phyloP scores from a whole-genome alignment of 1,284 basidiomycete species.

The Heterobasidion parviporum region DNA sequence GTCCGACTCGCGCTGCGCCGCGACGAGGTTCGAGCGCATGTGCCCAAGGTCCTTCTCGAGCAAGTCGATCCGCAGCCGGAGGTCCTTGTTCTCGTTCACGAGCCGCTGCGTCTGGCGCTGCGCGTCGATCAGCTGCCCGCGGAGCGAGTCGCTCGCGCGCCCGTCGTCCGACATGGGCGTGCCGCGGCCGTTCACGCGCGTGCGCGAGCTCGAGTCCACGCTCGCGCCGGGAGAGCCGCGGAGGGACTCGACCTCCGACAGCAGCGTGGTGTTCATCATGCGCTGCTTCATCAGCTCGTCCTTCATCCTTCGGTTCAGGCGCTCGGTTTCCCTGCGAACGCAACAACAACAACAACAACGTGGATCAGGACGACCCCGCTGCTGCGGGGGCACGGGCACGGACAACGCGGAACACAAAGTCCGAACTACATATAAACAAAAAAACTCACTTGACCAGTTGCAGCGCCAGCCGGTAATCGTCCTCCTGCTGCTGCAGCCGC shows the following conservation, averaged over 20 bases:
- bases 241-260: slow-evolving; percentile 68
- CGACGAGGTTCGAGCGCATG: slow-evolving; percentile 66
- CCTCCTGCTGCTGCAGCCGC: slow-evolving; percentile 80
- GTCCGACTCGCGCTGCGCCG: slow-evolving; percentile 68
- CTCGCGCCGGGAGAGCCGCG: slow-evolving; percentile 42
- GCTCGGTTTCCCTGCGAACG: slow-evolving; percentile 83
- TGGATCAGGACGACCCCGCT: neutral
- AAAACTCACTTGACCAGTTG: slow-evolving; percentile 80
- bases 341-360: neutral
- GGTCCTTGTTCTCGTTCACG: slow-evolving; percentile 65
- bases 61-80: slow-evolving; percentile 65
- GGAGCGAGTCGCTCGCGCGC: slow-evolving; percentile 44
- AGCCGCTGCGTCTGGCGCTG: slow-evolving; percentile 68
- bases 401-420: neutral
- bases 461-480: slow-evolving; percentile 91
- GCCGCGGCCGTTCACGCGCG: slow-evolving; percentile 67
- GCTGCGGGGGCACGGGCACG: neutral
- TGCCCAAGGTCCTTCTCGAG: slow-evolving; percentile 69
- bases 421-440: neutral
- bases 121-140: slow-evolving; percentile 59
- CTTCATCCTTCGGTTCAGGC: slow-evolving; percentile 97
- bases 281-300: slow-evolving; percentile 91
- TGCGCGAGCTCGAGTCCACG: slow-evolving; percentile 47
- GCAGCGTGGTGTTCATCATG: slow-evolving; percentile 67
- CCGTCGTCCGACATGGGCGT: slow-evolving; percentile 73